Percentiles rank a stretch among this genome's conserved stretches.
Evolutionary conservation across 2,329 filamentous ascomycete species (phyloP).

Genomic region (Cladosporium sp.): DNA sequence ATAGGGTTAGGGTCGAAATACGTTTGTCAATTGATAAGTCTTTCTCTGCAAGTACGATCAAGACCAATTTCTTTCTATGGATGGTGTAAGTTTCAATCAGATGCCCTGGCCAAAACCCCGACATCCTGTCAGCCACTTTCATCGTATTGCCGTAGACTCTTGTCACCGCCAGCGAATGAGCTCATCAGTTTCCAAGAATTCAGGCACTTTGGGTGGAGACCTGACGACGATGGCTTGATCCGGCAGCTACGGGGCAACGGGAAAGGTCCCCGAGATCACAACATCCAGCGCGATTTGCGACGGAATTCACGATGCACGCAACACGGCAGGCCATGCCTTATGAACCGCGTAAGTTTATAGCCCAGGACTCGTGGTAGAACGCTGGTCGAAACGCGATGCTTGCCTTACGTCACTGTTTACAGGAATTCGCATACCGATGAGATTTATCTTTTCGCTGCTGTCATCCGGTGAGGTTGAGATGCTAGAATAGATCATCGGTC

Average conservation of each 20-base stretch:
- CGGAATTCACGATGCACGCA: conserved; percentile 1
- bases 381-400: background rate
- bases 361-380: background rate
- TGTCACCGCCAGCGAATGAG: background rate
- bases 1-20: background rate
- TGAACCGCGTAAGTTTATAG: background rate
- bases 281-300: background rate
- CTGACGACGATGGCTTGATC: background rate
- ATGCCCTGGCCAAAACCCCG: background rate
- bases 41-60: background rate
- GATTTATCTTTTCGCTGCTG: background rate
- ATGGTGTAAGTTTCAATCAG: background rate
- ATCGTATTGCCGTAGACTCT: background rate
- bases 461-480: background rate
- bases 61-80: background rate
- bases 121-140: background rate
- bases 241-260: background rate
- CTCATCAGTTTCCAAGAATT: background rate
- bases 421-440: background rate
- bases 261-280: background rate
- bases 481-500: background rate
- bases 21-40: background rate
- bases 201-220: background rate
- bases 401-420: background rate
- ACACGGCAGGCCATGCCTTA: background rate